phyloP scores from a whole-genome alignment of 1,284 basidiomycete species.

The Leccinum colubrinum region DNA sequence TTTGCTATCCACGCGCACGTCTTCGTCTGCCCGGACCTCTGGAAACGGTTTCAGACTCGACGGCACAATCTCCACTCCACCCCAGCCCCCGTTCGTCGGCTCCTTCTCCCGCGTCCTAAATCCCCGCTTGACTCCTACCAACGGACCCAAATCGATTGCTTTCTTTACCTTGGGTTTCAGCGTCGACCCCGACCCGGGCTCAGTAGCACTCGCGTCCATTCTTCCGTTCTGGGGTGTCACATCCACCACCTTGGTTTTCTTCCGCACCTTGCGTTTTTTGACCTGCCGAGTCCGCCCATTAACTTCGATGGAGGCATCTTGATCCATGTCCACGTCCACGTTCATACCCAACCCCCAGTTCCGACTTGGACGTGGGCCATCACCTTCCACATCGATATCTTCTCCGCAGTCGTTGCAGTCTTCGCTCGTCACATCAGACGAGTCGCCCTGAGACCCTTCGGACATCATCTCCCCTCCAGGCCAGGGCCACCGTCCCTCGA shows the following conservation, averaged over 20 bases:
- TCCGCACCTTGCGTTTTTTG: constrained; percentile 25
- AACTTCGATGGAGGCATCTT: constrained; percentile 10
- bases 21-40: constrained; percentile 10
- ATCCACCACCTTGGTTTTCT: constrained; percentile 12
- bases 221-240: constrained; percentile 4
- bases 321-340: constrained; percentile 29
- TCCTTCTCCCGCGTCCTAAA: constrained; percentile 59
- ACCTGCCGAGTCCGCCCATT: constrained; percentile 5
- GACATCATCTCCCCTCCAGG: constrained; percentile 34
- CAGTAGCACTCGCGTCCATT: not conserved
- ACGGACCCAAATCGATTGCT: constrained; percentile 59
- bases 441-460: constrained; percentile 25
- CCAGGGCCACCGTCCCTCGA: constrained; percentile 39
- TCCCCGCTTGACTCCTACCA: constrained; percentile 66
- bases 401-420: constrained; percentile 14
- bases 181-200: not conserved
- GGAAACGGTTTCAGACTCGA: constrained; percentile 25
- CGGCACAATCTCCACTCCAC: constrained; percentile 57
- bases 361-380: constrained; percentile 8
- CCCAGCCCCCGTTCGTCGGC: constrained; percentile 55
- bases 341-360: constrained; percentile 27
- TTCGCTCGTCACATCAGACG: constrained; percentile 21
- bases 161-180: constrained; percentile 8
- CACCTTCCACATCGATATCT: constrained; percentile 29
- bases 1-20: constrained; percentile 13